Conservation (phyloP, 805 yeast genomes). For the Hanseniaspora opuntiae region DNA sequence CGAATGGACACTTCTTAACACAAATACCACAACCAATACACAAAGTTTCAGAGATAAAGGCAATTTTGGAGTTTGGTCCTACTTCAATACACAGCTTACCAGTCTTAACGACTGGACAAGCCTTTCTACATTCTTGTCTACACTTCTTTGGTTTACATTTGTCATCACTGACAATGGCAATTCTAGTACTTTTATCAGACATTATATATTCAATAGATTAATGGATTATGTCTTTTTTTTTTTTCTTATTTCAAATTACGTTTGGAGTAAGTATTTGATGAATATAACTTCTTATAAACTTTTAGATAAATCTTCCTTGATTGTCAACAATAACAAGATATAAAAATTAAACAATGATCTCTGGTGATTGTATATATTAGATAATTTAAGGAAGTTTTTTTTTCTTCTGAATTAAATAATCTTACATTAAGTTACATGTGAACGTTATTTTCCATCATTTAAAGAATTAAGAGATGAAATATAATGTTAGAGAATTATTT, state of each 20-base stretch:
- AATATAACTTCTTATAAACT: not conserved
- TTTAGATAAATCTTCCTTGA: too few species aligned
- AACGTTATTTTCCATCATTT: too few species aligned
- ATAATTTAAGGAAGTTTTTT: too few species aligned
- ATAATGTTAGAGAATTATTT: not conserved
- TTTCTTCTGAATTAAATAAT: too few species aligned
- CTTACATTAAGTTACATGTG: too few species aligned
- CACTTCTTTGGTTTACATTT: conserved; percentile 97
- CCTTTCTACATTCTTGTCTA: conserved; percentile 92
- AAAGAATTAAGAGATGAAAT: too few species aligned
- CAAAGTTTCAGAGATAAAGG: conserved; percentile 82
- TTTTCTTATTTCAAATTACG: not conserved
- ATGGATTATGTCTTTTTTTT: not conserved
- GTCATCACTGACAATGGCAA: conserved; percentile 89
- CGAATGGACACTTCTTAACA: conserved; percentile 96
- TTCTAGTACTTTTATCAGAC: conserved; percentile 52
- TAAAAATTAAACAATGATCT: too few species aligned
- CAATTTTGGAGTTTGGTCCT: conserved; percentile 75
- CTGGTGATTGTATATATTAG: too few species aligned
- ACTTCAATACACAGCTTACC: conserved; percentile 97
- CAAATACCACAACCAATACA: conserved; percentile 99
- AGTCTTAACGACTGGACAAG: conserved; percentile 96
- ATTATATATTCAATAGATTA: conserved; percentile 14
- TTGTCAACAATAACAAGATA: too few species aligned
- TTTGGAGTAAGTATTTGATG: too few species aligned